Evolutionary conservation across 495 filamentous ascomycete genomes (phyloP).

Genomic region (Oleoguttula mirabilis): DNA sequence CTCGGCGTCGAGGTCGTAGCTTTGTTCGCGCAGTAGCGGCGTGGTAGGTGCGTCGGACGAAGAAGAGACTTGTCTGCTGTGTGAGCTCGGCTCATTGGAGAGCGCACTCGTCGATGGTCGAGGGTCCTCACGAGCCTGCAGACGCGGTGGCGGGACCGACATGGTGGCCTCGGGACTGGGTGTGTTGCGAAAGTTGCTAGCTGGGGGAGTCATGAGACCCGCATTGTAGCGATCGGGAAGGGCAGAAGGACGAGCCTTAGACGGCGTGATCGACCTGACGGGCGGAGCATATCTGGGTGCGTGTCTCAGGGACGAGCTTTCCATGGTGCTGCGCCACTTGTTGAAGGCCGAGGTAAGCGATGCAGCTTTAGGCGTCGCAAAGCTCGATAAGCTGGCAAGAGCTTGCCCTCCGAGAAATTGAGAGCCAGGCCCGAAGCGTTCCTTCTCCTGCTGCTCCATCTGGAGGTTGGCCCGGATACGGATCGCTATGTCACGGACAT

Average conservation of each 20-base stretch:
- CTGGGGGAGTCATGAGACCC: conserved; percentile 73
- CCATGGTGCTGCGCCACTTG: conserved; percentile 59
- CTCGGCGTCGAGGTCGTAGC: conserved; percentile 31
- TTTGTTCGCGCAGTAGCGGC: conserved; percentile 33
- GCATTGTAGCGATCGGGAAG: conserved; percentile 43
- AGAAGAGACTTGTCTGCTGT: neutral
- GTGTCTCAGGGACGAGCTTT: conserved; percentile 15
- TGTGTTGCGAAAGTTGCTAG: conserved; percentile 50
- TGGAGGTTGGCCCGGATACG: conserved; percentile 86
- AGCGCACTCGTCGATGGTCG: neutral
- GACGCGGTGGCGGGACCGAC: conserved; percentile 16
- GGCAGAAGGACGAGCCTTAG: conserved; percentile 19
- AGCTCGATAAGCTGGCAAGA: conserved; percentile 44
- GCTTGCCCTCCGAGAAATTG: conserved; percentile 13
- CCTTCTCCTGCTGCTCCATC: conserved; percentile 93
- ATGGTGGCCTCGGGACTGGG: conserved; percentile 25
- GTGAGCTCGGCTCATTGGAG: neutral
- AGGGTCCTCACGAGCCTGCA: conserved; percentile 4
- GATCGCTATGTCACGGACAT: conserved; percentile 79
- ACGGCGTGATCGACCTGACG: conserved; percentile 4
- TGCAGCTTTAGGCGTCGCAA: conserved; percentile 66
- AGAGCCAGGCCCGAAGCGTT: conserved; percentile 39
- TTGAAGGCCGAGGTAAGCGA: conserved; percentile 60
- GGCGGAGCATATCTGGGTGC: neutral
- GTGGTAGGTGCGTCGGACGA: conserved; percentile 50